Base-by-base conservation (phyloP, 306 rosid genomes). In the Gleditsia sinensis region DNA sequence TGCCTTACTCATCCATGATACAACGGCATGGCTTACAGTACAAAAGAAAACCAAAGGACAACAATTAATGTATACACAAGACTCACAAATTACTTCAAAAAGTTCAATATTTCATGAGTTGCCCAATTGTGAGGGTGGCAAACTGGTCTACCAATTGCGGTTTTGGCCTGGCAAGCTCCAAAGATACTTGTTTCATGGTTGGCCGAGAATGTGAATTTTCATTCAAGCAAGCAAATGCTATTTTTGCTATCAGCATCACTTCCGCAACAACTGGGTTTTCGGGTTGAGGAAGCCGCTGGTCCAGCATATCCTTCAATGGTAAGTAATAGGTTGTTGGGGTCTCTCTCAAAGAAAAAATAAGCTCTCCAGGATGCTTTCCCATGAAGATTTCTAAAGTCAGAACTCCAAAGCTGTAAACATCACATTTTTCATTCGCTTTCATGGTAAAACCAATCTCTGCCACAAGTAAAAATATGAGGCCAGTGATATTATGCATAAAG, bases 351-450 rank as follows among this genome's bases (percentile, higher is more conserved):
- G 7, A n/a, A 13, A 11, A 24, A 24, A 36, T 13, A 28, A 50
- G 8, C 4, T 70, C 72, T 39, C 30, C 30, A 0, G 72, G 57
- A 9, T 78, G 82, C 24, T 13, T 51, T 60, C 81, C 81, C 5
- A 69, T 34, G 5, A 59, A 6, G 28, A 69, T 77, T 37, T 77
- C 81, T 65, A 69, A 19, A 4, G 76, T 49, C 4, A 77, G 58
- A 12, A 77, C 30, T 0, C 75, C 75, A 57, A 67, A 68, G 33
- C 75, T 68, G 12, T 36, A 77, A 9, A 77, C 64, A 34, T 77
- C 76, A 50, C 70, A 69, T 25, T 68, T 68, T 37, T 77, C 71
- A 36, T 59, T 68, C 1, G 24, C 32, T 48, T 74, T 19, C 62
- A 74, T 59, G 7, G 32, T 45, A 17, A 17, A 72, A 0, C 32